These are phyloP conservation scores for Bryum argenteum DNA, from an alignment of 225 moss, liverwort and hornwort genomes.

Conservation along the genomic window DNA sequence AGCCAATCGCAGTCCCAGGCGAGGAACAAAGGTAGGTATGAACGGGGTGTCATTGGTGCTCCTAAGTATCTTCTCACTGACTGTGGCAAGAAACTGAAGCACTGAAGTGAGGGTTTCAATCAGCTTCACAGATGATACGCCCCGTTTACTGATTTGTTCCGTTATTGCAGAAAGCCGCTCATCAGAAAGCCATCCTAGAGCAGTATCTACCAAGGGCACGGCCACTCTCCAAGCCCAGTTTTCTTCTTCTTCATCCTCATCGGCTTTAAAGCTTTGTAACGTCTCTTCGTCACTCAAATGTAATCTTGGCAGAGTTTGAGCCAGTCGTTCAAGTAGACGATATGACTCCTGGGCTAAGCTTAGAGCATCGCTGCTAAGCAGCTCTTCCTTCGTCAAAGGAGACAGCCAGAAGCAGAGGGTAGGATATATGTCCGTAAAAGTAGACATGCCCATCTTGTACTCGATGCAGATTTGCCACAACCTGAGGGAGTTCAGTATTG, in stretches of 20 bases:
- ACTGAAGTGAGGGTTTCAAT: slow-evolving; percentile 68
- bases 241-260: slow-evolving; percentile 26
- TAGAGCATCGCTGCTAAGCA: slow-evolving; percentile 40
- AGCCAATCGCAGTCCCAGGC: slow-evolving; percentile 78
- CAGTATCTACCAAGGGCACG: slow-evolving; percentile 78
- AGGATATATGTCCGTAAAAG: slow-evolving; percentile 80
- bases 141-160: slow-evolving; percentile 25
- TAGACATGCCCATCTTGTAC: slow-evolving; percentile 74
- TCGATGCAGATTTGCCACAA: slow-evolving; percentile 88
- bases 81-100: slow-evolving; percentile 83
- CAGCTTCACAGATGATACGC: slow-evolving; percentile 34
- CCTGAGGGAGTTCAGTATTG: slow-evolving; percentile 60
- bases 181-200: slow-evolving; percentile 78
- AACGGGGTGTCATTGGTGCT: slow-evolving; percentile 55
- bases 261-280: slow-evolving; percentile 37
- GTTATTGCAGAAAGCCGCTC: slow-evolving; percentile 54
- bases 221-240: slow-evolving; percentile 95
- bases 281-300: slow-evolving; percentile 53
- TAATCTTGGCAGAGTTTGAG: slow-evolving; percentile 71
- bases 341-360: slow-evolving; percentile 77
- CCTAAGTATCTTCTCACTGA: slow-evolving; percentile 67
- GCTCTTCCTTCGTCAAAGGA: slow-evolving; percentile 69
- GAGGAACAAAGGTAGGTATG: slow-evolving; percentile 87
- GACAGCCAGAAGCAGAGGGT: slow-evolving; percentile 83
- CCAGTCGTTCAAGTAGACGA: slow-evolving; percentile 70